Evolutionary conservation across 2,329 filamentous ascomycete genomes (phyloP).

Genomic region (Penicillium sp.): DNA sequence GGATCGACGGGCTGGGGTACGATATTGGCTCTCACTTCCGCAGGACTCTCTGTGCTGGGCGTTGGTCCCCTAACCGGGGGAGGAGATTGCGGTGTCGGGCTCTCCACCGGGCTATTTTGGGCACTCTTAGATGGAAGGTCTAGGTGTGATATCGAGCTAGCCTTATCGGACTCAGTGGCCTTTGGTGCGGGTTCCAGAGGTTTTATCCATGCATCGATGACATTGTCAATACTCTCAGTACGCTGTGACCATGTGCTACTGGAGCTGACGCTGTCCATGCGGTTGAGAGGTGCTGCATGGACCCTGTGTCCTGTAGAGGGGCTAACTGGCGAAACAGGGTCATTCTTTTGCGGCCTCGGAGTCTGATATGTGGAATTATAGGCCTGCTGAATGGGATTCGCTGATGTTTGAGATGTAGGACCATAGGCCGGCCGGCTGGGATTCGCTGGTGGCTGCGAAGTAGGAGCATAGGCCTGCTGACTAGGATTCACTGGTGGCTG

Average conservation of each 20-base stretch:
- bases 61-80: slow-evolving; percentile 1
- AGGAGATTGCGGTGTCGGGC: slow-evolving; percentile 6
- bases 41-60: slow-evolving; percentile 8
- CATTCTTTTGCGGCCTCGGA: slow-evolving; percentile 3
- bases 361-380: slow-evolving; percentile 6
- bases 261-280: slow-evolving; percentile 33
- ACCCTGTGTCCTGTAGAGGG: slow-evolving; percentile 15
- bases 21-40: slow-evolving; percentile 7
- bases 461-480: slow-evolving; percentile 1
- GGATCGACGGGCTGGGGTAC: slow-evolving; percentile 40
- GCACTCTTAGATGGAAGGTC: slow-evolving; percentile 11
- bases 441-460: slow-evolving; percentile 11
- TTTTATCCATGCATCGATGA: slow-evolving; percentile 46
- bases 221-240: slow-evolving; percentile 43
- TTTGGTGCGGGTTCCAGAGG: slow-evolving; percentile 29
- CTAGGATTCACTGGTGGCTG: slow-evolving; percentile 9
- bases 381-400: slow-evolving; percentile 9
- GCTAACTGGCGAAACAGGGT: slow-evolving; percentile 25
- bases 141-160: slow-evolving; percentile 7
- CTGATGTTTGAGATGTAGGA: slow-evolving; percentile 3
- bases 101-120: slow-evolving; percentile 13
- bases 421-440: slow-evolving; percentile 6
- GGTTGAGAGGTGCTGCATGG: slow-evolving; percentile 16
- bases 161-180: slow-evolving; percentile 10
- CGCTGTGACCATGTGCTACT: slow-evolving; percentile 26